Evolutionary conservation across 176 grass and related monocot species (phyloP).

Genomic region (Oryza punctata): DNA sequence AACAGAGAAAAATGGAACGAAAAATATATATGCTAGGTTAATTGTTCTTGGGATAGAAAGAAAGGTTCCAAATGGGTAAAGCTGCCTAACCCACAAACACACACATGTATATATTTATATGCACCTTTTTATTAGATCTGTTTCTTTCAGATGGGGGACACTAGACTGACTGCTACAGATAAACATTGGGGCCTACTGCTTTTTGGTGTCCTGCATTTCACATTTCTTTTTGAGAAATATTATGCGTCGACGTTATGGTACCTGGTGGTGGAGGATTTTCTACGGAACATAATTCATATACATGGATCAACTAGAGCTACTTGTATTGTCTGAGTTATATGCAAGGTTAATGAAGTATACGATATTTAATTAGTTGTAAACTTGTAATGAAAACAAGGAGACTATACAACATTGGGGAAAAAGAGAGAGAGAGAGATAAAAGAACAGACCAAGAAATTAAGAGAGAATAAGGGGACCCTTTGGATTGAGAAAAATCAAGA

Average conservation of each 20-base stretch:
- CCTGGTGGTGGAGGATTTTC: neutral
- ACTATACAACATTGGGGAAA: too few relatives aligned
- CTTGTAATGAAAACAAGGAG: too few relatives aligned
- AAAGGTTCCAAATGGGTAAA: conserved; percentile 6
- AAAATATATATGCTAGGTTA: neutral
- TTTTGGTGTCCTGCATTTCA: neutral
- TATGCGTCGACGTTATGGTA: neutral
- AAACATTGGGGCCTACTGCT: neutral
- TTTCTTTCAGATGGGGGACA: neutral
- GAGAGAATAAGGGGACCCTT: too few relatives aligned
- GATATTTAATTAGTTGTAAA: too few relatives aligned
- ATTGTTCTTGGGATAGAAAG: conserved; percentile 14
- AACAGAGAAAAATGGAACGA: neutral
- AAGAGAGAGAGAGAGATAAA: too few relatives aligned
- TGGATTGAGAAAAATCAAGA: too few relatives aligned
- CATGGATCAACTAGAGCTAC: too few relatives aligned
- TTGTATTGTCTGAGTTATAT: neutral
- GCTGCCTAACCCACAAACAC: neutral
- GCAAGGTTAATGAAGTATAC: neutral
- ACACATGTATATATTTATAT: too few relatives aligned
- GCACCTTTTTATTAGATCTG: neutral
- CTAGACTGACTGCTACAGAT: neutral
- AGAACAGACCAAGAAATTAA: too few relatives aligned
- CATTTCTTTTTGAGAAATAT: neutral
- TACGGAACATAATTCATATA: neutral